Evolutionary conservation across 345 rosid genomes (phyloP).

Genomic region (Bruguiera parviflora): DNA sequence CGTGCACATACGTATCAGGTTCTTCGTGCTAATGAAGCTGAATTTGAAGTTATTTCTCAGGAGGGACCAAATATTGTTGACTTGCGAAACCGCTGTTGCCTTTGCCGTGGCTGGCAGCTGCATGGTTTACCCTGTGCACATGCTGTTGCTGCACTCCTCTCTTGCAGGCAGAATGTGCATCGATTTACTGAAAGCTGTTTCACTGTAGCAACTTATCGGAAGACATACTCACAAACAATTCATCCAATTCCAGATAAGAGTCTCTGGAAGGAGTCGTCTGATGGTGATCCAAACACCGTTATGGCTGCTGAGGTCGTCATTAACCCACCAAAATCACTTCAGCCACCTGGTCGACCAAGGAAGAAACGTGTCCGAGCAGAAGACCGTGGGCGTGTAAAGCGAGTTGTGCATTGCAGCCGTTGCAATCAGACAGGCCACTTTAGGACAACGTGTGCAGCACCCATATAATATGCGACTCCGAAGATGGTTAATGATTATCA

Average conservation of each 20-base stretch:
- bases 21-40: slow-evolving; percentile 89
- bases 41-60: slow-evolving; percentile 89
- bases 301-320: slow-evolving; percentile 48
- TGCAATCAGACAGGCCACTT: slow-evolving; percentile 99
- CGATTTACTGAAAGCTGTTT: slow-evolving; percentile 93
- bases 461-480: slow-evolving; percentile 43
- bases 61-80: slow-evolving; percentile 91
- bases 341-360: slow-evolving; percentile 93
- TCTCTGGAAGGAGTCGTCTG: slow-evolving; percentile 78
- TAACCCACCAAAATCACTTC: slow-evolving; percentile 81
- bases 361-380: slow-evolving; percentile 93
- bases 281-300: slow-evolving; percentile 52
- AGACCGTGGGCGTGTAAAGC: slow-evolving; percentile 81
- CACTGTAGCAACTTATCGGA: slow-evolving; percentile 88
- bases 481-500: slow-evolving; percentile 4
- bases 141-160: slow-evolving; percentile 93
- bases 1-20: slow-evolving; percentile 84
- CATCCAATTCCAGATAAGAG: slow-evolving; percentile 96
- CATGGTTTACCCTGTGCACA: slow-evolving; percentile 95
- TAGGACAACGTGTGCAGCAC: slow-evolving; percentile 97
- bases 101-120: slow-evolving; percentile 95
- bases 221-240: slow-evolving; percentile 90
- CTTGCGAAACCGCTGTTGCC: slow-evolving; percentile 87
- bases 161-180: slow-evolving; percentile 98
- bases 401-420: slow-evolving; percentile 97